Percentiles rank a stretch among this genome's conserved stretches.
These are phyloP conservation scores for Aureobasidium sp. DNA, from an alignment of 2,329 filamentous ascomycete species.

Conservation along the genomic window DNA sequence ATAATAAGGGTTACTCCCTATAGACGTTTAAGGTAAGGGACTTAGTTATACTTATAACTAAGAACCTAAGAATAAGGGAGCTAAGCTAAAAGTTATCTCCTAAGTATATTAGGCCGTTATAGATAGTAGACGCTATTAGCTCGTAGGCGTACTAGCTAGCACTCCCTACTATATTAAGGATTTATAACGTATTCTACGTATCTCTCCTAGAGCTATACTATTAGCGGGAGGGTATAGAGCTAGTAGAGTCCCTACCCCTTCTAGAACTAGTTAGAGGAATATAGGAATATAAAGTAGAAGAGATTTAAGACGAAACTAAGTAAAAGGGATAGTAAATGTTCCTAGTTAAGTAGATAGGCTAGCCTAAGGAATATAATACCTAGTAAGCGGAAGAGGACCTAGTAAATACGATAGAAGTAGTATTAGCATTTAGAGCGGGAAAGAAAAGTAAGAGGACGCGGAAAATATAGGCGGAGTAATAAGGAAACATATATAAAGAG, in stretches of 20 bases:
- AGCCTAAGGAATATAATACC: background rate
- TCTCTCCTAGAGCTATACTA: conserved; percentile 12
- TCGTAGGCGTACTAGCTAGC: conserved; percentile 12
- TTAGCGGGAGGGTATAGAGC: background rate
- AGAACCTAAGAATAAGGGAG: conserved; percentile 13
- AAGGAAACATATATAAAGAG: too few relatives aligned
- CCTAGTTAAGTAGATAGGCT: background rate
- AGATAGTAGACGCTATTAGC: conserved; percentile 3
- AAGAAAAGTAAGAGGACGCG: too few relatives aligned
- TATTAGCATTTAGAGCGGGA: too few relatives aligned
- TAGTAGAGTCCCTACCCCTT: background rate
- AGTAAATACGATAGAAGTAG: too few relatives aligned
- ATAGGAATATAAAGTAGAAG: background rate
- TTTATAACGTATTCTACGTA: conserved; percentile 16
- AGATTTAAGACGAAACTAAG: background rate
- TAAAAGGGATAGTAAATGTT: background rate
- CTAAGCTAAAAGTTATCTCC: conserved; percentile 14
- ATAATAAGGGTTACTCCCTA: background rate
- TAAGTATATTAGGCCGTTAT: conserved; percentile 13
- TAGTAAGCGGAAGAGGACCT: too few relatives aligned
- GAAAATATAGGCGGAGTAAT: too few relatives aligned
- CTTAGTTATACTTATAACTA: background rate
- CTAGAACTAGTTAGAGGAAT: background rate
- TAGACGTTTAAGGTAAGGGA: conserved; percentile 6
- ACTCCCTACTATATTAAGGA: conserved; percentile 7